These are phyloP conservation scores for Spirogloea muscicola DNA, from an alignment of 139 green algal species.

Conservation along the genomic window DNA sequence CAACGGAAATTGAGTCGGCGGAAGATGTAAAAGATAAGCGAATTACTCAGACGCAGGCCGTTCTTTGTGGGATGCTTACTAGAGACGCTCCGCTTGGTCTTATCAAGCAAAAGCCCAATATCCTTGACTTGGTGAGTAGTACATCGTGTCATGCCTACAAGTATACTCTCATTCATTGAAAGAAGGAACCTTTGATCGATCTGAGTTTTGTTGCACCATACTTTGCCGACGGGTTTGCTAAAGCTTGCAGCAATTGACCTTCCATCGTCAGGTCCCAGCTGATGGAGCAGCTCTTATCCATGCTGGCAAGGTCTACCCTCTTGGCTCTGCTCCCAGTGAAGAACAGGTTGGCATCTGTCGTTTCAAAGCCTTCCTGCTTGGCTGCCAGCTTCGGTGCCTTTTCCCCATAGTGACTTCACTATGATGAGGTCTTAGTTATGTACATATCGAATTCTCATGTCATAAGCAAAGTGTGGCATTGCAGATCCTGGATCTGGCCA, in stretches of 20 bases:
- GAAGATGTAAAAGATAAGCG: constrained; percentile 17
- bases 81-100: constrained; percentile 31
- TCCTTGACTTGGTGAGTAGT: constrained; percentile 23
- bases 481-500: too few species aligned
- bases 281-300: constrained; percentile 31
- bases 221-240: too few species aligned
- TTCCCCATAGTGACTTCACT: not conserved
- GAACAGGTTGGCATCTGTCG: constrained; percentile 27
- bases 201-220: too few species aligned
- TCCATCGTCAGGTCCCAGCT: constrained; percentile 23
- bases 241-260: too few species aligned
- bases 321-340: constrained; percentile 6
- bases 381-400: not conserved
- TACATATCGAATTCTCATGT: too few species aligned
- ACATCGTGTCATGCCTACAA: too few species aligned
- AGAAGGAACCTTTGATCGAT: too few species aligned
- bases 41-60: constrained; percentile 24
- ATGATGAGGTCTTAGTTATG: not conserved
- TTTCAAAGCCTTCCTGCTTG: not conserved
- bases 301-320: not conserved
- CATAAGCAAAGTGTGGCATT: too few species aligned
- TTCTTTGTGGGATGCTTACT: constrained; percentile 37
- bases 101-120: constrained; percentile 31
- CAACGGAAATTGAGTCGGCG: constrained; percentile 18
- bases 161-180: too few species aligned